Conservation (phyloP, 495 filamentous ascomycete species). For the Halenospora varia region DNA sequence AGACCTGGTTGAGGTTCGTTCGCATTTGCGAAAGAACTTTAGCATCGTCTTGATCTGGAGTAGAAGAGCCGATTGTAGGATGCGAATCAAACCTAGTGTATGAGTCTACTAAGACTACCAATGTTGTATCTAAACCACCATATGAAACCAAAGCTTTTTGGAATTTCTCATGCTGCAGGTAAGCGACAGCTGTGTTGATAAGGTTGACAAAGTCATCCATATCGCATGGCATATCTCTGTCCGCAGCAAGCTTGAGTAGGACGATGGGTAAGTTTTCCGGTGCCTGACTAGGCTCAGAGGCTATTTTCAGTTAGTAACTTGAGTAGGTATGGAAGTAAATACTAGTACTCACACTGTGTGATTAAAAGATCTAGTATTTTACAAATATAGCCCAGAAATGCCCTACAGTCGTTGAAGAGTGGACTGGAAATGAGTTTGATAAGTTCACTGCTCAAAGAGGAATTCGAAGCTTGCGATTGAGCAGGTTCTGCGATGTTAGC, state of each 20-base stretch:
- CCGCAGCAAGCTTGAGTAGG: constrained; percentile 21
- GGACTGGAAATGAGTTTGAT: constrained; percentile 36
- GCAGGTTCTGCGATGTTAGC: constrained; percentile 41
- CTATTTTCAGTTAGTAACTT: constrained; percentile 8
- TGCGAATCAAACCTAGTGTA: constrained; percentile 28
- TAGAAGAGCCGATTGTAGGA: constrained; percentile 15
- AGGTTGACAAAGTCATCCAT: constrained; percentile 30
- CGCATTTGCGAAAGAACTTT: constrained; percentile 50
- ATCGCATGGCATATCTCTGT: constrained; percentile 23
- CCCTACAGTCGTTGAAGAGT: constrained; percentile 23
- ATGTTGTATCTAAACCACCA: constrained; percentile 23
- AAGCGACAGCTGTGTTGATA: constrained; percentile 26
- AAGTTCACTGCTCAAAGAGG: constrained; percentile 34
- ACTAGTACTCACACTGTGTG: constrained; percentile 33
- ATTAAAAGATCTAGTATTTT: constrained; percentile 47
- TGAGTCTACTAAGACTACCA: constrained; percentile 27
- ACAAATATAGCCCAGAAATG: constrained; percentile 36
- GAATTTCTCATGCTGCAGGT: constrained; percentile 29
- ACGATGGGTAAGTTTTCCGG: constrained; percentile 27
- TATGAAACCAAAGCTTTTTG: constrained; percentile 38
- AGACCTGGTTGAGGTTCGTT: constrained; percentile 48
- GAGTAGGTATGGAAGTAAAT: not conserved
- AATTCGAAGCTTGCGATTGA: constrained; percentile 45
- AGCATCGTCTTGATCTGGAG: constrained; percentile 40
- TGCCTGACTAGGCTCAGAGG: constrained; percentile 21